Conservation (phyloP, 2,329 filamentous ascomycete genomes). For the Fusarium hainanense region DNA sequence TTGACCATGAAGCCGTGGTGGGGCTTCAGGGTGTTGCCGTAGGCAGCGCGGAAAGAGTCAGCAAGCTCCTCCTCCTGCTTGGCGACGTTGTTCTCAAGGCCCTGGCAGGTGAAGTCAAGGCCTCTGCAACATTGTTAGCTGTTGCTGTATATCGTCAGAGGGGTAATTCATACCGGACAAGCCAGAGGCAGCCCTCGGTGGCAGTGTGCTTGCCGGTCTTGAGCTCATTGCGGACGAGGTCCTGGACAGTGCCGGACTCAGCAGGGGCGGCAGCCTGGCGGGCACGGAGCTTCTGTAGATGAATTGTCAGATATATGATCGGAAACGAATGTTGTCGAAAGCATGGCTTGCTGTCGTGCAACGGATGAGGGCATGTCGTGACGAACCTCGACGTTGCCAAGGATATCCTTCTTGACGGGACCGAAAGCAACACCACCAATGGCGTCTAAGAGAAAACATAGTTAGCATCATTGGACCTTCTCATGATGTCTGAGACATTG, state of each 20-base stretch:
- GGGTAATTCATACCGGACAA: conserved; percentile 73
- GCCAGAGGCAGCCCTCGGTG: conserved; percentile 91
- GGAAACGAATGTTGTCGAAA: background rate
- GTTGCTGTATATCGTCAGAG: background rate
- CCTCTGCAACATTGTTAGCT: conserved; percentile 66
- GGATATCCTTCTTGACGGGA: conserved; percentile 91
- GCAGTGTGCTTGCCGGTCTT: conserved; percentile 90
- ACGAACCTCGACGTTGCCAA: conserved; percentile 87
- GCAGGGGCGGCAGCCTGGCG: conserved; percentile 81
- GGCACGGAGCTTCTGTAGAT: conserved; percentile 83
- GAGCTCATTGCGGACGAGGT: conserved; percentile 86
- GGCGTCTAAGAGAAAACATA: conserved; percentile 59
- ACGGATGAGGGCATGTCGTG: background rate
- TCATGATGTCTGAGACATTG: background rate
- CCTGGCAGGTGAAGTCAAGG: conserved; percentile 91
- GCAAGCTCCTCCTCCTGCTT: conserved; percentile 79
- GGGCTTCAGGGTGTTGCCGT: conserved; percentile 87
- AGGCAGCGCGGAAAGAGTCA: conserved; percentile 86
- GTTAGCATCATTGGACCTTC: conserved; percentile 18
- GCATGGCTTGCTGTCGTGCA: background rate
- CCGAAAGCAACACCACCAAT: conserved; percentile 81
- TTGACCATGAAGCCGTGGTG: conserved; percentile 92
- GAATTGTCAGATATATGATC: conserved; percentile 31
- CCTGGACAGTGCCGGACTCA: conserved; percentile 86
- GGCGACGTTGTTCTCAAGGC: conserved; percentile 80